Base-by-base conservation (phyloP, 2,329 filamentous ascomycete species). In the Penicillium sp. region DNA sequence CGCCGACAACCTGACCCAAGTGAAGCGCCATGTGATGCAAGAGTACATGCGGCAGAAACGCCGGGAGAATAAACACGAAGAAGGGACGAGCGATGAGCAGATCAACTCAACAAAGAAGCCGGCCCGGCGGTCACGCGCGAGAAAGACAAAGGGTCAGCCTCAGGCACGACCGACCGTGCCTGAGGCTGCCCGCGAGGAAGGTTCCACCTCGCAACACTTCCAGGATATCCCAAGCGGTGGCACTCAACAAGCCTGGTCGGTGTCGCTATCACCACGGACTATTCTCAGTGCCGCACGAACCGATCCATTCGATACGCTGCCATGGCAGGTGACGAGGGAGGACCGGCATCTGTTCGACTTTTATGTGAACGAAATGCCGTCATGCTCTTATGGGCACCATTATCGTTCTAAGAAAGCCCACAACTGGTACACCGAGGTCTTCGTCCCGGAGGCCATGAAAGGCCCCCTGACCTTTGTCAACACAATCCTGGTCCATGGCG, bases 21-120 rank as follows among this genome's bases (percentile, higher is more conserved):
- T 75, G 38, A 74, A 74, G 51, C 71, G 72, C 21, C 73, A 76
- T 72, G 73, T 75, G 6, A 75, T 75, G 73, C 70, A 74, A 58
- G 71, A 75, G 51, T 74, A 69, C 59, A 72, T 74, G 64, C 70
- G 71, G 20, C 70, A 73, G 47, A 74, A 73, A 53, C 60, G 60
- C 8, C 47, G 30, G 18, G 55, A 60, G 7, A 46, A 60, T 23
- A 47, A 28, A 18, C 51, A 54, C 33, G 60, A 59, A 55, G 43
- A 14, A 28, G n/a, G n/a, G 47, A 55, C 12, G 52, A 43, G 14
- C 20, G 24, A 12, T 7, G 52, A 47, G 21, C 54, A 46, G 43
- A 43, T 43, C 54, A 46, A 24, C 47, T n/a, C n/a, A 30, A 40
- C 21, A 23, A 52, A 55, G 35, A 46, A 43, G 21, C 24, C 30